Percentiles rank a stretch among this genome's conserved stretches.
Conservation (phyloP, 1,284 basidiomycete genomes). For the Leccinum angustisporum region DNA sequence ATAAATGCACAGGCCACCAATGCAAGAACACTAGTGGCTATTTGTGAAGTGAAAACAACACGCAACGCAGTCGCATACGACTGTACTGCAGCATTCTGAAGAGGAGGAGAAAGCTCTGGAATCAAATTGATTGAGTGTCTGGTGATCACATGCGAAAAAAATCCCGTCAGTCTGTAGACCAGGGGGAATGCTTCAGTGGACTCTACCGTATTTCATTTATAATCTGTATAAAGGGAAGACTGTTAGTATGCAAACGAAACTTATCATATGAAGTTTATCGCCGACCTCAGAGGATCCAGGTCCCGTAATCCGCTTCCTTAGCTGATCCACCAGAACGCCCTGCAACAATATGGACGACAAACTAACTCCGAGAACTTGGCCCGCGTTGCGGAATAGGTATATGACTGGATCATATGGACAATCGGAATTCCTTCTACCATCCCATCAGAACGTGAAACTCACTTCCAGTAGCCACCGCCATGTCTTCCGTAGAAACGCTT, state of each 20-base stretch:
- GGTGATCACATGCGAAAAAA: constrained; percentile 2
- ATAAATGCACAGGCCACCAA: constrained; percentile 69
- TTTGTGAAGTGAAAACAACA: constrained; percentile 82
- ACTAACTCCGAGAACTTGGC: constrained; percentile 88
- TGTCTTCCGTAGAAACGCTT: background rate
- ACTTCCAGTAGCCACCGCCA: background rate
- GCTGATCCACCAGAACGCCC: constrained; percentile 64
- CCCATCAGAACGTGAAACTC: background rate
- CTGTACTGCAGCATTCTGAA: constrained; percentile 69
- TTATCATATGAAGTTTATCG: constrained; percentile 25
- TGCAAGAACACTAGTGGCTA: constrained; percentile 60
- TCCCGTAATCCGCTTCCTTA: constrained; percentile 71
- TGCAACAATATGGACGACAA: constrained; percentile 81
- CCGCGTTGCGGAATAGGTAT: constrained; percentile 87
- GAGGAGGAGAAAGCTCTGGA: constrained; percentile 59
- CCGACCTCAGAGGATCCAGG: constrained; percentile 69
- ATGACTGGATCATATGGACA: constrained; percentile 55
- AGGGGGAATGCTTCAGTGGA: constrained; percentile 13
- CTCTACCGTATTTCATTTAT: constrained; percentile 67
- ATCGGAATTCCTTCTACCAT: background rate
- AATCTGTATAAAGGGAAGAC: constrained; percentile 45
- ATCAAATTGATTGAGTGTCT: constrained; percentile 87
- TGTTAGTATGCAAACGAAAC: constrained; percentile 15
- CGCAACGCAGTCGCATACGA: constrained; percentile 84
- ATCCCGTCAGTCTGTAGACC: constrained; percentile 14